These are phyloP conservation scores for Favolaschia claudopus DNA, from an alignment of 768 basidiomycete genomes.

Conservation along the genomic window DNA sequence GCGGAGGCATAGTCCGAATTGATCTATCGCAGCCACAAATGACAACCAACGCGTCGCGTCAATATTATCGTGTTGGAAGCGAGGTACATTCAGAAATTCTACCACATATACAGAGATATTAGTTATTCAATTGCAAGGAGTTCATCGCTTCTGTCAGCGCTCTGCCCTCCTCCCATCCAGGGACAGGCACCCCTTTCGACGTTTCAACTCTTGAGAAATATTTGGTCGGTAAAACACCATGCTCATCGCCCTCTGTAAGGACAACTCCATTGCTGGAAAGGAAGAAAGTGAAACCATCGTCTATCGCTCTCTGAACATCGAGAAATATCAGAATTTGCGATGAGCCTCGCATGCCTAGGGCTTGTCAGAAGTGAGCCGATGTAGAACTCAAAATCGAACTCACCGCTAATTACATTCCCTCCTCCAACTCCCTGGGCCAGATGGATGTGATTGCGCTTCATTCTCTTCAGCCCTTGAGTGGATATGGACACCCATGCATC, in stretches of 20 bases:
- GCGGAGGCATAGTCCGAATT: too few species aligned
- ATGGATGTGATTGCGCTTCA: conserved; percentile 93
- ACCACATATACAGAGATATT: not conserved
- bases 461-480: conserved; percentile 76
- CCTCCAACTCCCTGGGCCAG: conserved; percentile 81
- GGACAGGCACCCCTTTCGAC: conserved; percentile 38
- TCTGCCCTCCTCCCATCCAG: conserved; percentile 40
- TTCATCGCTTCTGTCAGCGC: not conserved
- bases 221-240: conserved; percentile 64
- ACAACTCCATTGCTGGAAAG: conserved; percentile 90
- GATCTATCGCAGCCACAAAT: conserved; percentile 1
- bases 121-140: not conserved
- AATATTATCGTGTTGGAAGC: not conserved
- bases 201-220: conserved; percentile 79
- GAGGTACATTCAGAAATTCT: not conserved
- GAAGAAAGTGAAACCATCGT: conserved; percentile 75
- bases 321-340: conserved; percentile 87
- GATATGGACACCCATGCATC: conserved; percentile 75
- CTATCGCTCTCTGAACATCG: conserved; percentile 72
- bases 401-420: conserved; percentile 78
- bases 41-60: not conserved
- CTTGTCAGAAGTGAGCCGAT: not conserved
- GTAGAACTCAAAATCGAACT: conserved; percentile 29
- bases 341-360: conserved; percentile 78
- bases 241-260: conserved; percentile 77